Percentiles rank a stretch among this genome's conserved stretches.
Evolutionary conservation across 805 yeast species (phyloP).

Genomic region (Priceomyces haplophilus): DNA sequence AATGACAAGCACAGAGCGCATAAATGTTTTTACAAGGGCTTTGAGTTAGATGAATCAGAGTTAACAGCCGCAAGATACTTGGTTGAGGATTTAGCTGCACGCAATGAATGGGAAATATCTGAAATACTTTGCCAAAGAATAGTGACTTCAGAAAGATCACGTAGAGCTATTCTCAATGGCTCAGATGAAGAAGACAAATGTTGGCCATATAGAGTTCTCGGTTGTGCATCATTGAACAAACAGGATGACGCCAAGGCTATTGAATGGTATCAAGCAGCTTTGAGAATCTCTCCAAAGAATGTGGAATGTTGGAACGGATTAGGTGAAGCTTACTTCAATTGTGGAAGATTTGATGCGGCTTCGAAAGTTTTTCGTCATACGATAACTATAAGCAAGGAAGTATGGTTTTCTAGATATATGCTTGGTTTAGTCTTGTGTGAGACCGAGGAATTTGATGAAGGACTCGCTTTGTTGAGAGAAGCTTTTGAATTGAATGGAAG

Average conservation of each 20-base stretch:
- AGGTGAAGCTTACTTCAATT: conserved; percentile 89
- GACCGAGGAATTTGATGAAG: conserved; percentile 62
- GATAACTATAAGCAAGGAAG: conserved; percentile 46
- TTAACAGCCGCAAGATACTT: conserved; percentile 69
- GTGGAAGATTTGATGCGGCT: conserved; percentile 88
- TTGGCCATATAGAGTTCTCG: conserved; percentile 91
- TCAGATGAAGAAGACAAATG: conserved; percentile 38
- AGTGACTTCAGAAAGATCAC: conserved; percentile 59
- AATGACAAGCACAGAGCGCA: conserved; percentile 67
- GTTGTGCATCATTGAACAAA: conserved; percentile 67
- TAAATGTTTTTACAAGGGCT: conserved; percentile 85
- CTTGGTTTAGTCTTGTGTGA: conserved; percentile 63
- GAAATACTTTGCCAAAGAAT: conserved; percentile 68
- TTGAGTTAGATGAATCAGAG: conserved; percentile 80
- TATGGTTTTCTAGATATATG: conserved; percentile 64
- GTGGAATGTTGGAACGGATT: conserved; percentile 86
- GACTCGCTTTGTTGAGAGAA: conserved; percentile 46
- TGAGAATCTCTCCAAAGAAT: conserved; percentile 66
- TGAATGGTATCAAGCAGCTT: conserved; percentile 83
- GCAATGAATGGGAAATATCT: conserved; percentile 81
- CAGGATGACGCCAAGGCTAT: conserved; percentile 78
- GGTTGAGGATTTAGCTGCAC: conserved; percentile 63
- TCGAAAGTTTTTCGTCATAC: conserved; percentile 75
- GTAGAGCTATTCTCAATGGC: conserved; percentile 38
- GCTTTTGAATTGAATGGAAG: conserved; percentile 28